phyloP scores from a whole-genome alignment of 129 eudicot species.

The Dittrichia graveolens region DNA sequence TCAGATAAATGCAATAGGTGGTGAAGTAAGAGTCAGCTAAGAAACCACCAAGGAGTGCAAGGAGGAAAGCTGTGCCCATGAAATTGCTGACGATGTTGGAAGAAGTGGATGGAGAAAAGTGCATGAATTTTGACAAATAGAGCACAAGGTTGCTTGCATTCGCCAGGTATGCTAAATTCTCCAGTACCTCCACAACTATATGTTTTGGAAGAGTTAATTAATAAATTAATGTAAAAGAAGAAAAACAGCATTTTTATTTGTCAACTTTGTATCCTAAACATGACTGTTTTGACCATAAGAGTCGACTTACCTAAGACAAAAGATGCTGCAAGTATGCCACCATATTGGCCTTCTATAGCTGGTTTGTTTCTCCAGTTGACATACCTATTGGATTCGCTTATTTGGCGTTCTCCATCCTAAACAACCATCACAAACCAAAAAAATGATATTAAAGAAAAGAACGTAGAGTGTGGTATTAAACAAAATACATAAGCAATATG shows the following conservation, averaged over 20 bases:
- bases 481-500: neutral
- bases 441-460: neutral
- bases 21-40: slow-evolving; percentile 82
- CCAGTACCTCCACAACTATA: slow-evolving; percentile 84
- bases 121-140: slow-evolving; percentile 75
- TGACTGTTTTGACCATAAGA: slow-evolving; percentile 6
- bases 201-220: neutral
- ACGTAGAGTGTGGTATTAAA: neutral
- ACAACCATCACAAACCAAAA: slow-evolving; percentile 10
- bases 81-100: slow-evolving; percentile 81
- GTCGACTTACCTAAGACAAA: slow-evolving; percentile 63
- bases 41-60: slow-evolving; percentile 92
- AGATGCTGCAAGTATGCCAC: slow-evolving; percentile 76
- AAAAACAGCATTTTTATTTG: no score
- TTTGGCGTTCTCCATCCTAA: slow-evolving; percentile 51
- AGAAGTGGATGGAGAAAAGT: slow-evolving; percentile 76
- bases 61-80: slow-evolving; percentile 95
- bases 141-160: slow-evolving; percentile 93
- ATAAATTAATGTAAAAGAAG: neutral
- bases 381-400: slow-evolving; percentile 56
- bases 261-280: slow-evolving; percentile 9
- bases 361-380: slow-evolving; percentile 76
- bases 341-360: slow-evolving; percentile 70
- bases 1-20: slow-evolving; percentile 70
- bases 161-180: slow-evolving; percentile 90